Base-by-base conservation (phyloP, 2,329 filamentous ascomycete species). In the Huntiella moniliformis region DNA sequence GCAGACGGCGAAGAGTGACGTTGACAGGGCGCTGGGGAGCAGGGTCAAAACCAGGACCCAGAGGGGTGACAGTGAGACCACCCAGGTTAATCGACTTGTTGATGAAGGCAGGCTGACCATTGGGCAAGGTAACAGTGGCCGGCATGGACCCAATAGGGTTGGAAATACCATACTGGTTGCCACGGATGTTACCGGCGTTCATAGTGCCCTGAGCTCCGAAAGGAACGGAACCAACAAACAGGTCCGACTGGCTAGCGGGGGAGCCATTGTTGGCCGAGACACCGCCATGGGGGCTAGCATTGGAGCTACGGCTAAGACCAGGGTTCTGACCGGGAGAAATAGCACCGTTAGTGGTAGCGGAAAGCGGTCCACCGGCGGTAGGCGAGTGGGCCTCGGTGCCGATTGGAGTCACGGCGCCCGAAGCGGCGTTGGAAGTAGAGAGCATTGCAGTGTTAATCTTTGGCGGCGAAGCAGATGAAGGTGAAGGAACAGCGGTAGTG, bases 21-120 rank as follows among this genome's bases (percentile, higher is more conserved):
- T 16, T 38, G 17, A 49, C 47, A 3, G 47, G 47, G 8, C 47
- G 47, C 43, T 49, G 47, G 8, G 47, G 47, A 12, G 47, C 47
- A 40, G 47, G 47, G 44, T 49, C 43, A 33, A 49, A 49, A n/a
- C 16, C 35, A 28, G 44, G 39, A 11, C 36, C 44, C 28, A 42
- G 31, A 16, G 28, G 28, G n/a, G 18, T 42, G 13, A 13, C 28
- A 34, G 38, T 17, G 6, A 39, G 16, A 12, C 40, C 40, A 12
- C 40, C 40, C 8, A 42, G 22, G 13, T 32, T 32, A 17, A 42
- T 32, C 11, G 40, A 15, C 40, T 42, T 42, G 4, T 12, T n/a
- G 13, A 42, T n/a, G 5, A 33, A 18, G 10, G 38, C 28, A 15
- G 28, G 15, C 15, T 36, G 18, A 16, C 34, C 18, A 15, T 10